These are phyloP conservation scores for Ascochyta fabae DNA, from an alignment of 2,329 filamentous ascomycete genomes.

Conservation along the genomic window DNA sequence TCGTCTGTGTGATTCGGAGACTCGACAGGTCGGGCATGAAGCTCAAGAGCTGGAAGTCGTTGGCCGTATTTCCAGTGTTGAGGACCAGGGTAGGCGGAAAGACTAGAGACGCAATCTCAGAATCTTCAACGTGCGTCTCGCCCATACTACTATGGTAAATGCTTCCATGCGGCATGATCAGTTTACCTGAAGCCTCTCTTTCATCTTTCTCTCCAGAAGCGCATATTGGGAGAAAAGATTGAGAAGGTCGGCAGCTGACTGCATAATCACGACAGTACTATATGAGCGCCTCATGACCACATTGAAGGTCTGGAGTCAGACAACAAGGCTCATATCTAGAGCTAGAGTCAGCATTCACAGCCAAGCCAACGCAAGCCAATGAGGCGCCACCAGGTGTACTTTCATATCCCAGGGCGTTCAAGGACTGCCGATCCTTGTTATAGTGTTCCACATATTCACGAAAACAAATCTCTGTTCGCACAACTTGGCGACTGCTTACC, in stretches of 20 bases:
- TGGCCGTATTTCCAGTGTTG: too few relatives aligned
- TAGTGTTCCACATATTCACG: slow-evolving; percentile 1
- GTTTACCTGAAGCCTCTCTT: too few relatives aligned
- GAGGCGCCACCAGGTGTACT: neutral
- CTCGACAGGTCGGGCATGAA: neutral
- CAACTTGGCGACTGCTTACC: slow-evolving; percentile 1
- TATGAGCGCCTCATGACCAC: neutral
- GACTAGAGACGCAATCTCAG: too few relatives aligned
- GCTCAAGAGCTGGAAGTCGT: neutral
- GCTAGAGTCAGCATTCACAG: neutral
- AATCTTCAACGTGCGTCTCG: too few relatives aligned
- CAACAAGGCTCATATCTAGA: neutral
- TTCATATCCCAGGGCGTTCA: neutral
- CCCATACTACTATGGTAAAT: too few relatives aligned
- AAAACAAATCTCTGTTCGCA: neutral
- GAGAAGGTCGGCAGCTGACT: neutral
- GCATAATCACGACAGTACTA: neutral
- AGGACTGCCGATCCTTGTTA: neutral
- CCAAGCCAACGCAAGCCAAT: neutral
- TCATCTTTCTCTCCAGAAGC: too few relatives aligned
- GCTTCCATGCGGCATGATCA: too few relatives aligned
- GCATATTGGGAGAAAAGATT: neutral
- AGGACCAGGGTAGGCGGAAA: too few relatives aligned
- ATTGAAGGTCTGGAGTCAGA: neutral
- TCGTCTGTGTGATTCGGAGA: neutral